Evolutionary conservation across 2,329 filamentous ascomycete genomes (phyloP), one percentile per base, ranked within the genome.

Genomic region (Calonectria multiphialidica): DNA sequence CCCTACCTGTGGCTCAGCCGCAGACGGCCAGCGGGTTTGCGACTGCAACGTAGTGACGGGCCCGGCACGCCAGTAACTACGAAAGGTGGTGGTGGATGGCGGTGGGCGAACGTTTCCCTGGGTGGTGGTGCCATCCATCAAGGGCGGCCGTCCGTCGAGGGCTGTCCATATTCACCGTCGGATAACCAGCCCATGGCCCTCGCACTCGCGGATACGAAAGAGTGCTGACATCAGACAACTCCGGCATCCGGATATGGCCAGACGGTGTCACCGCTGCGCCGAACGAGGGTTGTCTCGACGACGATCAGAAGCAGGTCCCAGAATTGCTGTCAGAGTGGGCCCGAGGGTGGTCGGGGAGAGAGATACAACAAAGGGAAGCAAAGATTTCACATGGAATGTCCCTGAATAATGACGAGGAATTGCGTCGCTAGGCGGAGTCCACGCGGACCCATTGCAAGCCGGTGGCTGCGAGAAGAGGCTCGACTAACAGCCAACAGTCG

Each of bases 211-310:
- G 57, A 49, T 68, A 61, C 50, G 45, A 57, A 47, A 71, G 66
- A 68, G 57, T 66, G 74, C 77, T 75, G 73, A 79, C 72, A 28
- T 75, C 61, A 71, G 72, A 72, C 30, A 45, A 40, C 57, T 53
- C 33, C 64, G 35, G 44, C 21, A 35, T 23, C 55, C 53, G 47
- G 40, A n/a, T 49, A 62, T 49, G 55, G 47, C 64, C 53, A 63
- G 55, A 65, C 57, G 47, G 59, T 73, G 65, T 65, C 53, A 70
- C 70, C 65, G 59, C 42, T 30, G 57, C 40, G 63, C 57, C 66
- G 42, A 47, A 30, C 62, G 47, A 55, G 45, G 68, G 74, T 59
- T 76, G 50, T 55, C 70, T 53, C 61, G 65, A 72, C 68, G 65
- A 42, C 44, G 68, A 50, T 57, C 37, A 33, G 50, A 71, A 64